These are phyloP conservation scores for Polychytrium aggregatum DNA, from an alignment of 192 early-diverging fungal species.

Conservation along the genomic window DNA sequence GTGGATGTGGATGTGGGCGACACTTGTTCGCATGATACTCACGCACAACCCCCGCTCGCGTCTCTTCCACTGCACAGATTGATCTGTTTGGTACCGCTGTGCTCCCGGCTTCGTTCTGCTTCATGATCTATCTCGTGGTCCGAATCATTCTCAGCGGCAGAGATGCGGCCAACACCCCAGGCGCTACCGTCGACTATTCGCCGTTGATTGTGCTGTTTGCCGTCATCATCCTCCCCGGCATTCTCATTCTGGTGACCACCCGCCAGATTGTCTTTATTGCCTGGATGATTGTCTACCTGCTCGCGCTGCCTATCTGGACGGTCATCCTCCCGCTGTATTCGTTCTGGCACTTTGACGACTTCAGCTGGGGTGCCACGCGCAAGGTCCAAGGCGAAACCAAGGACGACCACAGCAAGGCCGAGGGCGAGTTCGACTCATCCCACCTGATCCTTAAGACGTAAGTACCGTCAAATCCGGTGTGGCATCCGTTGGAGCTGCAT, in stretches of 20 bases:
- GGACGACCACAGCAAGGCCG: conserved; percentile 52
- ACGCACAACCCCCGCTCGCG: too few relatives aligned
- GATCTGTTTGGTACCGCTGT: conserved; percentile 88
- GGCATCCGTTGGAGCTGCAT: too few relatives aligned
- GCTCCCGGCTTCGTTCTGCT: conserved; percentile 76
- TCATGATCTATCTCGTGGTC: conserved; percentile 33
- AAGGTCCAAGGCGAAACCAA: conserved; percentile 30
- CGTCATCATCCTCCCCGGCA: conserved; percentile 73
- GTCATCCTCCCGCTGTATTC: conserved; percentile 69
- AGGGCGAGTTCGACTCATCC: conserved; percentile 8
- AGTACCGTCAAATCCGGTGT: too few relatives aligned
- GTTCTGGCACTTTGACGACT: conserved; percentile 43
- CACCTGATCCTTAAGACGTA: neutral
- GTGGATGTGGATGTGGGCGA: too few relatives aligned
- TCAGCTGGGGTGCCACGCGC: conserved; percentile 44
- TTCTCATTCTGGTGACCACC: conserved; percentile 85
- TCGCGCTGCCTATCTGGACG: conserved; percentile 84
- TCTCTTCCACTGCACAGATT: too few relatives aligned
- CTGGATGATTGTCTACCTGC: conserved; percentile 76
- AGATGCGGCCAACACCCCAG: neutral
- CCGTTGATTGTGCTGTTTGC: conserved; percentile 67
- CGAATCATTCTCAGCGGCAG: conserved; percentile 4
- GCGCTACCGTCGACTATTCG: conserved; percentile 40
- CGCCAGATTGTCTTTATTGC: conserved; percentile 71
- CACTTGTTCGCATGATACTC: too few relatives aligned